Base-by-base conservation (phyloP, 768 basidiomycete species). In the Lenzites betulinus region DNA sequence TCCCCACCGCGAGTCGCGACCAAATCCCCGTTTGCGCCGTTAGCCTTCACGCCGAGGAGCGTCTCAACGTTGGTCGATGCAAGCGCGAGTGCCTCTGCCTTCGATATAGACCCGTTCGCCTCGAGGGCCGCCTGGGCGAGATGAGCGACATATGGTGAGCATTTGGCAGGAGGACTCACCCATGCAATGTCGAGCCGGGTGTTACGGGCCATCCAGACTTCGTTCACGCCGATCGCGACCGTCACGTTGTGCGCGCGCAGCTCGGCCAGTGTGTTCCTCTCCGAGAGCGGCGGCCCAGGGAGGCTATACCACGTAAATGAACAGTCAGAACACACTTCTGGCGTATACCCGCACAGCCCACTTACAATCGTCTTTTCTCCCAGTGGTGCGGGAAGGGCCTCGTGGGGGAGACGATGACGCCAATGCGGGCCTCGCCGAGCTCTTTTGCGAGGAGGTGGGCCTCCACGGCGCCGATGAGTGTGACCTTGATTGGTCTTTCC, bases 161-260 rank as follows among this genome's bases (percentile, higher is more conserved):
- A 6, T 44, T 51, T 3, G 42, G 26, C 47, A 39, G 7, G 16
- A 18, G 22, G 18, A 60, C 65, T 18, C 62, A 88, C 90, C 93
- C 94, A 95, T 43, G 84, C 90, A 30, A 85, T 74, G 64, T 96
- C 93, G 64, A 93, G 90, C 16, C 89, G 83, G 11, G 89, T 79
- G 68, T 89, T 92, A 25, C 90, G 83, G 7, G 89, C 87, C 26
- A 81, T 78, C 88, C 88, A 93, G 41, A 82, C 81, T 61, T 86
- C 84, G 12, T 79, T 73, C 47, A 87, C 78, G 18, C 88, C 89
- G 48, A 93, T 69, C 8, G 84, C 90, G 33, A 92, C 86, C 6
- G 83, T 84, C 16, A 97, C 90, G 26, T 86, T 87, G 44, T 90
- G 82, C 2, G 78, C 76, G 18, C 88, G 70, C 22, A 98, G 81